Conservation (phyloP, 2,329 filamentous ascomycete genomes). For the Graphium sp. region DNA sequence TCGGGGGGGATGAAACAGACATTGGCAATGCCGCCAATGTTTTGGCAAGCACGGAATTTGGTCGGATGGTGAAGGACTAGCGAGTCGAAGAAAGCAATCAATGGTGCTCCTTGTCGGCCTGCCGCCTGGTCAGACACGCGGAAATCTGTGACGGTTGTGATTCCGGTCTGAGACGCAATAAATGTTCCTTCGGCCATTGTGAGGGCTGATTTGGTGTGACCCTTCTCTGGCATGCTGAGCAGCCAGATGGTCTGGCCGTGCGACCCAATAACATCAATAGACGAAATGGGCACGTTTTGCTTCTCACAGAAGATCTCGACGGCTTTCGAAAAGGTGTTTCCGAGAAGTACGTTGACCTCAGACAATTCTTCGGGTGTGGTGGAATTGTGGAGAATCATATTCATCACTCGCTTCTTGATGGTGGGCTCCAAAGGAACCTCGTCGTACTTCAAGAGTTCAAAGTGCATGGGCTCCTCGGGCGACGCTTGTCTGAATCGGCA, state of each 20-base stretch:
- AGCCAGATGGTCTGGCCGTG: slow-evolving; percentile 44
- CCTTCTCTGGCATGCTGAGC: slow-evolving; percentile 29
- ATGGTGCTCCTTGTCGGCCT: slow-evolving; percentile 35
- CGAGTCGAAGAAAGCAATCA: slow-evolving; percentile 40
- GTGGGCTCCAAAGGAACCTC: slow-evolving; percentile 33
- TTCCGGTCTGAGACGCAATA: slow-evolving; percentile 34
- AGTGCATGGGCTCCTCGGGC: slow-evolving; percentile 33
- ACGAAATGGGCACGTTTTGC: slow-evolving; percentile 20
- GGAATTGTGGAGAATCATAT: slow-evolving; percentile 35
- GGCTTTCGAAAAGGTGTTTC: slow-evolving; percentile 36
- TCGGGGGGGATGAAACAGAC: slow-evolving; percentile 41
- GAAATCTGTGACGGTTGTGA: slow-evolving; percentile 43
- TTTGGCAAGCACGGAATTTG: slow-evolving; percentile 40
- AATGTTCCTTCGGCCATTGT: slow-evolving; percentile 41
- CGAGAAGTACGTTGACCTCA: slow-evolving; percentile 38
- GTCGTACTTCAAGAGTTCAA: slow-evolving; percentile 38
- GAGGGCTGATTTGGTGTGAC: slow-evolving; percentile 26
- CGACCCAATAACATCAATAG: slow-evolving; percentile 36
- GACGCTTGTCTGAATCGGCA: slow-evolving; percentile 36
- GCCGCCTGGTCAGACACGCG: slow-evolving; percentile 36
- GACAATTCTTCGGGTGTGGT: slow-evolving; percentile 35
- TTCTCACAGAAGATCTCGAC: slow-evolving; percentile 29
- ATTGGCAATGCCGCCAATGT: slow-evolving; percentile 44
- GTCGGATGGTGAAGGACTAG: slow-evolving; percentile 36
- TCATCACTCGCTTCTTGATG: slow-evolving; percentile 39